Percentiles rank a stretch among this genome's conserved stretches.
These are phyloP conservation scores for Dissophora ornata DNA, from an alignment of 192 early-diverging fungal genomes.

Conservation along the genomic window DNA sequence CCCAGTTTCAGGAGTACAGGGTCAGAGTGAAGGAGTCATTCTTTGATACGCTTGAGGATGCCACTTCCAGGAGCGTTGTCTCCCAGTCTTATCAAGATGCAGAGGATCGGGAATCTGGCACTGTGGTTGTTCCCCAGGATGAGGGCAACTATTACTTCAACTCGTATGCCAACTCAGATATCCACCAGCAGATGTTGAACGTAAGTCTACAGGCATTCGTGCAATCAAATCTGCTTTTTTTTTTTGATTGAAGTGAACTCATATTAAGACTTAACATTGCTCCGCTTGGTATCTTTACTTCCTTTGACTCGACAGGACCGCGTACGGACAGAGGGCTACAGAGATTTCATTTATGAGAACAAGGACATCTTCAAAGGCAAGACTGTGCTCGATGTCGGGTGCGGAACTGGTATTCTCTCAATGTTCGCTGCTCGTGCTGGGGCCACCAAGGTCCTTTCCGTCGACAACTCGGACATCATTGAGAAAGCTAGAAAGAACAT, in stretches of 20 bases:
- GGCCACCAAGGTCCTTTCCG: slow-evolving; percentile 63
- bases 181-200: slow-evolving; percentile 52
- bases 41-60: slow-evolving; percentile 62
- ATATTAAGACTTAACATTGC: too few species aligned
- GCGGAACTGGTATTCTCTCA: slow-evolving; percentile 97
- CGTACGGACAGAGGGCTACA: slow-evolving; percentile 93
- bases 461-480: slow-evolving; percentile 98
- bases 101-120: slow-evolving; percentile 4
- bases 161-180: slow-evolving; percentile 96
- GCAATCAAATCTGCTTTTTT: not conserved
- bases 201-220: slow-evolving; percentile 6
- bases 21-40: slow-evolving; percentile 77
- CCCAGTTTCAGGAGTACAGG: slow-evolving; percentile 77
- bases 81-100: not conserved
- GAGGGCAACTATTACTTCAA: slow-evolving; percentile 95
- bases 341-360: slow-evolving; percentile 95
- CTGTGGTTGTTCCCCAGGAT: slow-evolving; percentile 35
- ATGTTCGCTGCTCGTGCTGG: slow-evolving; percentile 99
- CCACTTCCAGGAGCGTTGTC: slow-evolving; percentile 24
- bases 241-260: too few species aligned
- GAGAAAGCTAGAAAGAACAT: slow-evolving; percentile 94
- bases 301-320: slow-evolving; percentile 83
- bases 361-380: slow-evolving; percentile 97
- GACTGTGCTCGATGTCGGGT: slow-evolving; percentile 98
- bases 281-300: too few species aligned